A percentile compares a stretch with the other conserved stretches of the same genome.
phyloP scores from a whole-genome alignment of 192 early-diverging fungal genomes.

The Gigaspora rosea region DNA sequence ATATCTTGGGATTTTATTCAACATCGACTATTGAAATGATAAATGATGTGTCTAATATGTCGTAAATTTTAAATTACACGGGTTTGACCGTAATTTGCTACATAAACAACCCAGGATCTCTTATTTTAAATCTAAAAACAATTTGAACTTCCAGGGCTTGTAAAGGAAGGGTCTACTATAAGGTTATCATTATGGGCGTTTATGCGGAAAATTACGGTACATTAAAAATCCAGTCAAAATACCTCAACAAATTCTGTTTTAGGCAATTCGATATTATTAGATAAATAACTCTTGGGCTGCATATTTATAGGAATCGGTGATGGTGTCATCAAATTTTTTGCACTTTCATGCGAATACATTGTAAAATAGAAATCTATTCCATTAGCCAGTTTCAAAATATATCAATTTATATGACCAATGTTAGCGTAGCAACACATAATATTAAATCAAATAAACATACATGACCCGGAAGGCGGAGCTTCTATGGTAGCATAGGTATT shows the following conservation, averaged over 20 bases:
- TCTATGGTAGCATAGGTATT: conserved; percentile 9
- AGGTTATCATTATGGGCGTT: too few species aligned
- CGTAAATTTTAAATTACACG: too few species aligned
- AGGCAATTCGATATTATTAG: conserved; percentile 6
- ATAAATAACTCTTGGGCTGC: background rate
- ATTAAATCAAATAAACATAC: background rate
- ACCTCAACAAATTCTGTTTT: conserved; percentile 12
- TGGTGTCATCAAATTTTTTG: background rate
- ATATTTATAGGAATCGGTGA: background rate
- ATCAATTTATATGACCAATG: too few species aligned
- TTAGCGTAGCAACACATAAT: background rate
- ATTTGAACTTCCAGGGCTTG: too few species aligned
- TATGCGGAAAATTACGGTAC: too few species aligned
- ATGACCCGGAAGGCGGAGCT: background rate
- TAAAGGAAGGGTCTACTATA: too few species aligned
- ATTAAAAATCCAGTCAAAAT: background rate
- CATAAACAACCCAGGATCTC: too few species aligned
- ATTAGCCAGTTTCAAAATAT: background rate
- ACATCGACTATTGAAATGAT: background rate
- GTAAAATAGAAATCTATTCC: conserved; percentile 12
- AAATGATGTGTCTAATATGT: too few species aligned
- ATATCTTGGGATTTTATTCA: background rate
- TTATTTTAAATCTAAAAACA: too few species aligned
- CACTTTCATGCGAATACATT: background rate
- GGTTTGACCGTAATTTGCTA: too few species aligned